Base-by-base conservation (phyloP, 2,329 filamentous ascomycete genomes). In the Colletotrichum sp. region DNA sequence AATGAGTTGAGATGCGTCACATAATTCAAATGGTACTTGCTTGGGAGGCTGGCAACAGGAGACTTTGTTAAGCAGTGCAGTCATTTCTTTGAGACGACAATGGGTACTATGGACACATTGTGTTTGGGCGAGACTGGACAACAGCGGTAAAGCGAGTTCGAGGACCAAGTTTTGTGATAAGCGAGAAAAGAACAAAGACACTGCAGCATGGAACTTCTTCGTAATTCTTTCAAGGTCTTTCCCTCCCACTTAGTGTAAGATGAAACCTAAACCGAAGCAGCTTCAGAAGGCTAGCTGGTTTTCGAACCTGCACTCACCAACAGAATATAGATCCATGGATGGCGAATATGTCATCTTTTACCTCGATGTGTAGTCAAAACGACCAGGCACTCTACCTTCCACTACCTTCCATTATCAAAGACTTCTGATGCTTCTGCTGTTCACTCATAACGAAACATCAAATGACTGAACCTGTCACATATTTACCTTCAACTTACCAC, bases 141-240 rank as follows among this genome's bases (percentile, higher is more conserved):
- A 0, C 39, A 43, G 9, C 1, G n/a, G 2, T 48, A 2, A 48
- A 48, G 43, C n/a, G 0, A 7, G 0, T 48, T 21, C 6, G 10
- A 48, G 2, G n/a, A 21, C 5, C 6, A 52, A 13, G 43, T 13
- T 12, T 21, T 24, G 10, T 13, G 5, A 21, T 13, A 2, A 21
- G n/a, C 6, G n/a, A 21, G 43, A 3, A 21, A 10, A 4, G 9
- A 52, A 52, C 2, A 13, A 4, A 52, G 43, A 7, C 0, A 4
- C 7, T 21, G 10, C 12, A 13, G 43, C 16, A 48, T 21, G 6
- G 3, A 21, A 21, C 1, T 4, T 24, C 43, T 52, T 7, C 18
- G 18, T 12, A 10, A 48, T 12, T 0, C 3, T n/a, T 4, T 6
- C 6, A 2, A 3, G 39, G 39, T 43, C 0, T n/a, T 48, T 6